Evolutionary conservation across 2,329 filamentous ascomycete species (phyloP), one percentile per base, ranked within the genome.

Genomic region (Scortechinia acanthostroma): DNA sequence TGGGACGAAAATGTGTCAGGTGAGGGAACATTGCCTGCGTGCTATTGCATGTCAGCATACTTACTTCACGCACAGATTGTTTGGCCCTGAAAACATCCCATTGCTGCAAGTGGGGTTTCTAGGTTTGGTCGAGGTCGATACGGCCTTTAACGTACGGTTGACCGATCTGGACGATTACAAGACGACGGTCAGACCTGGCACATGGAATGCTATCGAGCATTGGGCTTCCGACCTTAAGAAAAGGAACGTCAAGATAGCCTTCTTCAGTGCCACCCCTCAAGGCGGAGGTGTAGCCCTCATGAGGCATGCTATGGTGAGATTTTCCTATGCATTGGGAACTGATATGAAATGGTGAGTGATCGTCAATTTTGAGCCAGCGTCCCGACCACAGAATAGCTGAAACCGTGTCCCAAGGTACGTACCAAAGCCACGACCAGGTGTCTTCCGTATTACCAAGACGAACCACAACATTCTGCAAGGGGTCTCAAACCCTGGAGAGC

Each of bases 211-310:
- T 1, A 77, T 81, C 33, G 66, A 82, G 55, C 69, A 78, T 43
- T 88, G 76, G 52, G 82, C 78, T 42, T 62, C 74, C 25, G 73
- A 78, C 21, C 69, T 90, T 42, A 83, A 82, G 51, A 58, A 70
- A 46, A 73, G 77, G 43, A 80, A 83, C 46, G 74, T 77, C 48
- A 85, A 80, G 57, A 72, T 90, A 53, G 86, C 85, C 2, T 90
- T 89, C 63, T 90, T 91, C 70, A 89, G 83, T 57, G 79, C 80
- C 45, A 91, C 86, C 1, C 86, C 86, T 2, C 86, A 91, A 56
- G 86, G 87, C n/a, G 87, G 87, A 43, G 86, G 87, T 35, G 87
- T 91, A 5, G 86, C 86, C 3, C 68, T 91, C 43, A 91, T 91
- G 87, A 74, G 87, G 21, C 87, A 91, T 59, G 84, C 87, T 6